Base-by-base conservation (phyloP, 352 stramenopile genomes). In the Phytophthora uliginosa region DNA sequence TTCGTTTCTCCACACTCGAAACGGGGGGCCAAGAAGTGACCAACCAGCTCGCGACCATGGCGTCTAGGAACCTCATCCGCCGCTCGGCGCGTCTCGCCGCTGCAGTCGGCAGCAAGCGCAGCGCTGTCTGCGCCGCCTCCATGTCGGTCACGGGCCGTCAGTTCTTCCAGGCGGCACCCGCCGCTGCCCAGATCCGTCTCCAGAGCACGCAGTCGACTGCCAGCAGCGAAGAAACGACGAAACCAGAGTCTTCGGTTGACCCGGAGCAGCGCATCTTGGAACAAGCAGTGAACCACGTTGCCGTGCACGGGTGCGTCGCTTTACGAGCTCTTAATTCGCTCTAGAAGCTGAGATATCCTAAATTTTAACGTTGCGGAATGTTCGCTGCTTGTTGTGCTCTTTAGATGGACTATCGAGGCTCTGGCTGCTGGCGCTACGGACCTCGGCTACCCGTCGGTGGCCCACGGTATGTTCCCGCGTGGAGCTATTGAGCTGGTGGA, bases 401-500 rank as follows among this genome's bases (percentile, higher is more conserved):
- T n/a, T 69, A 96, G 89, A 62, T 96, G 89, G 89, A 92, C 77
- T 22, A 74, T 94, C 20, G 86, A 95, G 34, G 84, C 89, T 48
- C 65, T 96, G 17, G 88, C 84, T 48, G 83, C 83, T n/a, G 88
- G 89, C 24, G 88, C 89, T 9, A 84, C 75, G 18, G 86, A 93
- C 55, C 72, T 83, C 4, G 88, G 85, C 7, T 95, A 86, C 53
- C 90, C 90, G 15, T 95, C 90, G 17, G 84, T 95, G 2, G 88
- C 90, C 47, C 90, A 97, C 50, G 90, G 90, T 26, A 94, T 95
- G 88, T 89, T 97, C 51, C 66, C 82, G 12, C 87, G 88, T 36
- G 90, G 90, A 22, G 76, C 85, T 38, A 81, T 94, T n/a, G 88
- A 95, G 40, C 72, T 97, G 22, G 90, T 95, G 17, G 84, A 95